phyloP scores from a whole-genome alignment of 2,329 filamentous ascomycete species.

The Hymenotorrendiella dingleyae region DNA sequence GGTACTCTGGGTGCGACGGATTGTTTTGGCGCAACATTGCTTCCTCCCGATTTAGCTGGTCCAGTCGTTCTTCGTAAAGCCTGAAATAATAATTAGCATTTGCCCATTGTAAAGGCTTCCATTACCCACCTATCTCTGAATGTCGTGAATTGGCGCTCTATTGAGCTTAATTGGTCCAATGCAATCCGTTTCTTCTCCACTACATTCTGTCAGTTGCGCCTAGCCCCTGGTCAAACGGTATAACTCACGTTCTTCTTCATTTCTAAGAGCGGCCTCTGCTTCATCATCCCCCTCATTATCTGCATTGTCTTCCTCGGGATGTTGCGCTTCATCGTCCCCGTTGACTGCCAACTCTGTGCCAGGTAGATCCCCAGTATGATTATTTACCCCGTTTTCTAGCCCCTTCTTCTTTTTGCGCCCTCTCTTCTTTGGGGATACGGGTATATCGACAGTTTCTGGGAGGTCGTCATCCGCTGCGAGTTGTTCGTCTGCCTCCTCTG shows the following conservation, averaged over 20 bases:
- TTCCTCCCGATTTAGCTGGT: slow-evolving; percentile 69
- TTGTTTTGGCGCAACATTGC: slow-evolving; percentile 51
- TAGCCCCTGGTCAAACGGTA: slow-evolving; percentile 10
- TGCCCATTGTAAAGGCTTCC: not conserved
- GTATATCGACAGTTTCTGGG: slow-evolving; percentile 21
- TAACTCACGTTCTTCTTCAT: slow-evolving; percentile 59
- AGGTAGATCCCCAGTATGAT: slow-evolving; percentile 17
- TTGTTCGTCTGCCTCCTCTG: slow-evolving; percentile 36
- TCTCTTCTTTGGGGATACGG: slow-evolving; percentile 29
- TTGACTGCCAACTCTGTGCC: slow-evolving; percentile 20
- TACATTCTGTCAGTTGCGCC: slow-evolving; percentile 36
- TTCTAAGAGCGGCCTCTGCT: slow-evolving; percentile 50
- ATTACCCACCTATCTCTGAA: slow-evolving; percentile 68
- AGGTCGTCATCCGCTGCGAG: slow-evolving; percentile 36
- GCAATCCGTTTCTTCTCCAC: slow-evolving; percentile 75
- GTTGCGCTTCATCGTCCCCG: slow-evolving; percentile 31
- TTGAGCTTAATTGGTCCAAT: slow-evolving; percentile 69
- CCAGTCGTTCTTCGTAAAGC: slow-evolving; percentile 81
- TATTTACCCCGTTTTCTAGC: slow-evolving; percentile 21
- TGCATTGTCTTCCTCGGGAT: slow-evolving; percentile 44
- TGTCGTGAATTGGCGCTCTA: slow-evolving; percentile 83
- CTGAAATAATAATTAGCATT: slow-evolving; percentile 39
- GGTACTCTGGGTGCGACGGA: slow-evolving; percentile 83
- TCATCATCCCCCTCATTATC: slow-evolving; percentile 56
- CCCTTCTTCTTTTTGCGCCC: slow-evolving; percentile 32